A percentile compares a stretch with the other conserved stretches of the same genome.
Conservation (phyloP, 1,284 basidiomycete genomes). For the Kalmanozyma brasiliensis region DNA sequence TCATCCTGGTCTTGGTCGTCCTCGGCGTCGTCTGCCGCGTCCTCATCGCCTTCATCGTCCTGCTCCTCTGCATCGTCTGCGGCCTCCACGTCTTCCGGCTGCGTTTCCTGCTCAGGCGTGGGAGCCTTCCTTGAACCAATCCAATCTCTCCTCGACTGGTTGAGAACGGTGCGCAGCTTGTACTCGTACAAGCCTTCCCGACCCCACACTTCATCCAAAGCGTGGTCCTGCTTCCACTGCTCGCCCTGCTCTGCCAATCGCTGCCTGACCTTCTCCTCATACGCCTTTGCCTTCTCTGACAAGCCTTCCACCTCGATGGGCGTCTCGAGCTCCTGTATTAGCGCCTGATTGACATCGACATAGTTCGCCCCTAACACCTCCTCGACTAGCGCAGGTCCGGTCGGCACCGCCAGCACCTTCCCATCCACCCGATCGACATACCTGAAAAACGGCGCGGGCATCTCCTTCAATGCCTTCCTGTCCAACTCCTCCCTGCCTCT, state of each 20-base stretch:
- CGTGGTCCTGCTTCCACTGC: conserved; percentile 26
- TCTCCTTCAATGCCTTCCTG: conserved; percentile 41
- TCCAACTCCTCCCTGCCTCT: conserved; percentile 25
- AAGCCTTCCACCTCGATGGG: conserved; percentile 1
- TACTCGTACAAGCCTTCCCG: conserved; percentile 47
- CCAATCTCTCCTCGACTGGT: conserved; percentile 36
- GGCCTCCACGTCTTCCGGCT: conserved; percentile 6
- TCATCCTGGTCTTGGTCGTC: conserved; percentile 6
- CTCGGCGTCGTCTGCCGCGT: conserved; percentile 5
- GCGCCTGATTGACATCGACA: conserved; percentile 20
- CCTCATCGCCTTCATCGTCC: conserved; percentile 3
- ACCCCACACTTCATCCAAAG: conserved; percentile 30
- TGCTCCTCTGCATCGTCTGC: conserved; percentile 9
- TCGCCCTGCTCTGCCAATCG: conserved; percentile 15
- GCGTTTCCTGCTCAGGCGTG: conserved; percentile 14
- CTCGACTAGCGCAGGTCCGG: conserved; percentile 18
- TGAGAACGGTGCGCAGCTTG: conserved; percentile 27
- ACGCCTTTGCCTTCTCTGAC: conserved; percentile 7
- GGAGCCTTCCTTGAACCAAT: conserved; percentile 23
- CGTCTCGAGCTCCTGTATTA: conserved; percentile 27
- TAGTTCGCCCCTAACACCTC: conserved; percentile 19
- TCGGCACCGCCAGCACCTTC: conserved; percentile 30
- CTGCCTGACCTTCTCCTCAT: conserved; percentile 16
- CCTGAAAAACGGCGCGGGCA: conserved; percentile 37
- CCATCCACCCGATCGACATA: conserved; percentile 25